These are phyloP conservation scores for Liriodendron chinense DNA, from an alignment of 164 flowering plant species.

Conservation along the genomic window DNA sequence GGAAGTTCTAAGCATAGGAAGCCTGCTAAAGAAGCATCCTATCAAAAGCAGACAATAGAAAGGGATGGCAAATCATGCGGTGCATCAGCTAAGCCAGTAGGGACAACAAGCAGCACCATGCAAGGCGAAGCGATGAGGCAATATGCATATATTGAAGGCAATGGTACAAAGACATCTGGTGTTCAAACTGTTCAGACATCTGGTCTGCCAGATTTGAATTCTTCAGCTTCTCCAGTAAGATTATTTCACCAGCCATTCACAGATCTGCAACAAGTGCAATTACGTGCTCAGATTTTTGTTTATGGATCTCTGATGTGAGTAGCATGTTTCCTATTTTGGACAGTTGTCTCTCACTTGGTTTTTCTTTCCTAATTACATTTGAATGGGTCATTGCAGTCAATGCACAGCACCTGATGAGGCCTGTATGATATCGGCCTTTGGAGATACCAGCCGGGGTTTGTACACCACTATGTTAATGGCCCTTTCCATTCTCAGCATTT, in stretches of 20 bases:
- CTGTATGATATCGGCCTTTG: constrained; percentile 90
- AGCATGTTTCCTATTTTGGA: not conserved
- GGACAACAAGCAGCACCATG: constrained; percentile 22
- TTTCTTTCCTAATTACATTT: not conserved
- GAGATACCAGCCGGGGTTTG: constrained; percentile 54
- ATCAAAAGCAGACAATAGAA: constrained; percentile 28
- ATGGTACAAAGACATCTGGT: constrained; percentile 33
- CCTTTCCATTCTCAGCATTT: not conserved
- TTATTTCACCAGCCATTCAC: constrained; percentile 65
- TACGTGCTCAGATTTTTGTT: constrained; percentile 98
- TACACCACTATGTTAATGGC: not conserved
- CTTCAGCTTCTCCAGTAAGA: constrained; percentile 43
- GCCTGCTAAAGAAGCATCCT: constrained; percentile 30
- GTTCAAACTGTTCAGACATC: constrained; percentile 37
- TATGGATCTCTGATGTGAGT: constrained; percentile 98
- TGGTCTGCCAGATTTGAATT: constrained; percentile 62
- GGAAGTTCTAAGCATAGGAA: constrained; percentile 44
- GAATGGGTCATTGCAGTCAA: constrained; percentile 53
- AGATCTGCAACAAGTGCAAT: constrained; percentile 90
- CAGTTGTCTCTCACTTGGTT: not conserved
- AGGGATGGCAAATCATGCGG: constrained; percentile 28
- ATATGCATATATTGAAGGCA: constrained; percentile 30
- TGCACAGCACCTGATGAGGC: constrained; percentile 87
- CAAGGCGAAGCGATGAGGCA: constrained; percentile 37
- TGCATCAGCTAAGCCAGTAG: constrained; percentile 27